Evolutionary conservation across 768 basidiomycete genomes (phyloP).

Genomic region (Leccinum variicolor): DNA sequence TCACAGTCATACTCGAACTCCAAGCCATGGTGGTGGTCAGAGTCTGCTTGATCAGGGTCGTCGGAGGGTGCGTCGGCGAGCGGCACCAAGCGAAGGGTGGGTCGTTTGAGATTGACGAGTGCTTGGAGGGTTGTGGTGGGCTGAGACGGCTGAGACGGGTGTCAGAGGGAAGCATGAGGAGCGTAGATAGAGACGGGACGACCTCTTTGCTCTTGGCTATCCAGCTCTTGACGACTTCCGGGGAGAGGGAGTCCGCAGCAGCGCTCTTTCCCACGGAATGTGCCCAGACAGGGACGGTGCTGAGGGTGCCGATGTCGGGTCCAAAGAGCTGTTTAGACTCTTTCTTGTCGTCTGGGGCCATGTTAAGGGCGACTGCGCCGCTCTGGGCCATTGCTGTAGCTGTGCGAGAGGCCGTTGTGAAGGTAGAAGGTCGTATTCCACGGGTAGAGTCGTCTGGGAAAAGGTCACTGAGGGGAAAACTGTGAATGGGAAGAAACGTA

Average conservation of each 20-base stretch:
- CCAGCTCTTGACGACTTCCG: slow-evolving; percentile 80
- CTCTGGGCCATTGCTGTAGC: slow-evolving; percentile 49
- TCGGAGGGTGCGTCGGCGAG: slow-evolving; percentile 46
- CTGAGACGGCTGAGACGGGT: slow-evolving; percentile 54
- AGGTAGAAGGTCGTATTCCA: slow-evolving; percentile 48
- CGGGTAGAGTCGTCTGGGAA: slow-evolving; percentile 40
- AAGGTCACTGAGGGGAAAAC: not conserved
- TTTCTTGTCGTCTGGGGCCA: slow-evolving; percentile 35
- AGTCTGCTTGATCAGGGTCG: slow-evolving; percentile 42
- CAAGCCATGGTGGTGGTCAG: slow-evolving; percentile 67
- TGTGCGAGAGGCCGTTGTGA: slow-evolving; percentile 43
- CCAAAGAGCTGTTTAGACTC: slow-evolving; percentile 80
- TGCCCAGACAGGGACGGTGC: slow-evolving; percentile 70
- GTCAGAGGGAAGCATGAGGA: not conserved
- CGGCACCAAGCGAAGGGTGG: slow-evolving; percentile 76
- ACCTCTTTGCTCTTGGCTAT: slow-evolving; percentile 87
- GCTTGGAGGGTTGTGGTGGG: slow-evolving; percentile 94
- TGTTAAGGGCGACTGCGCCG: slow-evolving; percentile 27
- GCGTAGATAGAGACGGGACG: not conserved
- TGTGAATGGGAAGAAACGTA: slow-evolving; percentile 20
- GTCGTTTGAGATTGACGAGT: slow-evolving; percentile 90
- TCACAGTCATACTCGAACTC: slow-evolving; percentile 95
- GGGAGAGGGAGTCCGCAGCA: slow-evolving; percentile 68
- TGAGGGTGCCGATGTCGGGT: slow-evolving; percentile 80
- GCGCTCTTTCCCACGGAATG: slow-evolving; percentile 58